A percentile compares a stretch with the other conserved stretches of the same genome.
phyloP scores from a whole-genome alignment of 306 rosid species.

The Lupinus albus region DNA sequence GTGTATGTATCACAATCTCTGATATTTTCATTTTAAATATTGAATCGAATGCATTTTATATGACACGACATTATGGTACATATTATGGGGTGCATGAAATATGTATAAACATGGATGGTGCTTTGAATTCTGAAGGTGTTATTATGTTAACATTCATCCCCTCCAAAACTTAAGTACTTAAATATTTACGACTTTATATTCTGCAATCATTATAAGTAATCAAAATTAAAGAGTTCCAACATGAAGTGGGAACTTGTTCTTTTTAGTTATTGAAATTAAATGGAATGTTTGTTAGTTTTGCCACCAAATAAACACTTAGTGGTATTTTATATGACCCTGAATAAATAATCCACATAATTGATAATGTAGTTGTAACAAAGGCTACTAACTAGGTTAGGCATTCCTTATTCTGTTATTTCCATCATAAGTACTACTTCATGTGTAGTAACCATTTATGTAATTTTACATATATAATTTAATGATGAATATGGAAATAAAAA shows the following conservation, averaged over 20 bases:
- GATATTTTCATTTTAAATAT: too few relatives aligned
- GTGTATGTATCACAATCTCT: too few relatives aligned
- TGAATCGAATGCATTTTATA: too few relatives aligned
- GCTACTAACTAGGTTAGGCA: slow-evolving; percentile 34
- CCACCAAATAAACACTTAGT: background rate
- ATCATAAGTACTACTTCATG: background rate
- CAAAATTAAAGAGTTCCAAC: background rate
- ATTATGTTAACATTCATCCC: slow-evolving; percentile 29
- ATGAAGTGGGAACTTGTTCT: background rate
- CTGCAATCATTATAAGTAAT: background rate
- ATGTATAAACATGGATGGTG: slow-evolving; percentile 34
- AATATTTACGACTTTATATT: background rate
- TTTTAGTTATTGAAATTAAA: background rate
- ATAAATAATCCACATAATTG: background rate
- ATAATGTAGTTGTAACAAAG: slow-evolving; percentile 35
- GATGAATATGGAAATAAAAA: too few relatives aligned
- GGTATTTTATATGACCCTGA: background rate
- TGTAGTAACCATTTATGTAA: too few relatives aligned
- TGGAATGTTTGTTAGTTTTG: background rate
- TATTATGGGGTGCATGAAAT: too few relatives aligned
- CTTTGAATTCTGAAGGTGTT: slow-evolving; percentile 52
- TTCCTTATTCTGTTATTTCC: slow-evolving; percentile 1
- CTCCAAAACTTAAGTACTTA: background rate
- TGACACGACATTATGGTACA: too few relatives aligned
- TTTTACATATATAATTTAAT: too few relatives aligned